phyloP scores from a whole-genome alignment of 495 filamentous ascomycete genomes.

The Podospora conica region DNA sequence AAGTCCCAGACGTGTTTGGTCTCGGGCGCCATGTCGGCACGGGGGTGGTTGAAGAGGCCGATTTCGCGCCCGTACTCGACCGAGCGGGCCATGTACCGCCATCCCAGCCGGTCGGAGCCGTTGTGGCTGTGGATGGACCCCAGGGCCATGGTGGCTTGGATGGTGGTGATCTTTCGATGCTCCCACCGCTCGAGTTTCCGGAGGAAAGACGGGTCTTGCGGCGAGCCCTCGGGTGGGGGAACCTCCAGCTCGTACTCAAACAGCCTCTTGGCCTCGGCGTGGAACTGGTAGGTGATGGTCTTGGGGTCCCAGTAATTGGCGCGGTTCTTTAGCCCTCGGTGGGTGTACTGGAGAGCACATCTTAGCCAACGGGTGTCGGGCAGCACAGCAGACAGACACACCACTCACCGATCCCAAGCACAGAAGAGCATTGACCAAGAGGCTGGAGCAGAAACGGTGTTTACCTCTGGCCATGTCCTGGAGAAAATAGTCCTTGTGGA shows the following conservation, averaged over 20 bases:
- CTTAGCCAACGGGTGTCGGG: not conserved
- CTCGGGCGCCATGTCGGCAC: conserved; percentile 2
- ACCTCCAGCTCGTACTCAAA: conserved; percentile 29
- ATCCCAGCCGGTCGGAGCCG: conserved; percentile 33
- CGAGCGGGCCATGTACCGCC: conserved; percentile 27
- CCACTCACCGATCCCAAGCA: conserved; percentile 33
- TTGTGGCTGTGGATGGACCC: conserved; percentile 27
- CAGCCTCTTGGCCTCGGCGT: conserved; percentile 35
- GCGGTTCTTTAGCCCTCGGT: conserved; percentile 24
- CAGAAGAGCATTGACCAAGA: conserved; percentile 35
- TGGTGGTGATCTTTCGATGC: conserved; percentile 24
- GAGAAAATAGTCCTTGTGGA: conserved; percentile 36
- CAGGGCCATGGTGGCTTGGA: conserved; percentile 31
- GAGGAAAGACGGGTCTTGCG: conserved; percentile 17
- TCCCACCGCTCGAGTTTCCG: conserved; percentile 21
- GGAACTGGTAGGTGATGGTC: conserved; percentile 32
- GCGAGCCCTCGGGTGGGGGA: conserved; percentile 8
- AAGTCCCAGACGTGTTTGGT: conserved; percentile 23
- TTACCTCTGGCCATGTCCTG: conserved; percentile 29
- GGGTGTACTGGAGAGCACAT: conserved; percentile 22
- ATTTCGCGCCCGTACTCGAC: conserved; percentile 32
- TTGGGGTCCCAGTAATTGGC: conserved; percentile 35
- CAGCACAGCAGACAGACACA: not conserved
- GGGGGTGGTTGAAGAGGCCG: conserved; percentile 18
- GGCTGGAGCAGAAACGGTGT: conserved; percentile 30